Evolutionary conservation across 257 asterid species (phyloP).

Genomic region (Ligustrum vulgare): DNA sequence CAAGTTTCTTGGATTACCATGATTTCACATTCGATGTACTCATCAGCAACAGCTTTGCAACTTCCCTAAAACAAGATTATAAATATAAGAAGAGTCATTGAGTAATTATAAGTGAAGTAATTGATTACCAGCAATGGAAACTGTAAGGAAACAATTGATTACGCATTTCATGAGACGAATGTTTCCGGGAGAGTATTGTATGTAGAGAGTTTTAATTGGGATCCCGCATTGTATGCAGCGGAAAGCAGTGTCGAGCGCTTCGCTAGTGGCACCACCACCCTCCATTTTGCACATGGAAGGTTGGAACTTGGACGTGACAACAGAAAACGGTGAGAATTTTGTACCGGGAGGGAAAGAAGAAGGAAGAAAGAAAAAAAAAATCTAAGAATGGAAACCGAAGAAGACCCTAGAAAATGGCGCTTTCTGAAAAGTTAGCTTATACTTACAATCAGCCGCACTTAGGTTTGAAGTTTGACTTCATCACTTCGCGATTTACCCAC

Average conservation of each 20-base stretch:
- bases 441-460: too few relatives aligned
- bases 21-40: constrained; percentile 88
- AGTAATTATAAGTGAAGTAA: not conserved
- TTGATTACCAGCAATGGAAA: not conserved
- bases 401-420: too few relatives aligned
- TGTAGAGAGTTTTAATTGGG: constrained; percentile 60
- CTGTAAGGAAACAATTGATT: constrained; percentile 15
- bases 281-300: constrained; percentile 29
- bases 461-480: too few relatives aligned
- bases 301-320: not conserved
- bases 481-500: too few relatives aligned
- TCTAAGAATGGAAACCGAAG: too few relatives aligned
- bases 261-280: constrained; percentile 24
- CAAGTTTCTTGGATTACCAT: constrained; percentile 50
- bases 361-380: too few relatives aligned
- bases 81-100: not conserved
- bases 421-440: too few relatives aligned
- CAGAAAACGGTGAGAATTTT: not conserved
- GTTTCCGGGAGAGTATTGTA: constrained; percentile 88
- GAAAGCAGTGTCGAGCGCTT: constrained; percentile 28
- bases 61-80: constrained; percentile 40
- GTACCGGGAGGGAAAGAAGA: not conserved
- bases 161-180: constrained; percentile 92
- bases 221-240: constrained; percentile 73
- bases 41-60: constrained; percentile 80